Base-by-base conservation (phyloP, 768 basidiomycete species). In the Lyophyllum shimeji region DNA sequence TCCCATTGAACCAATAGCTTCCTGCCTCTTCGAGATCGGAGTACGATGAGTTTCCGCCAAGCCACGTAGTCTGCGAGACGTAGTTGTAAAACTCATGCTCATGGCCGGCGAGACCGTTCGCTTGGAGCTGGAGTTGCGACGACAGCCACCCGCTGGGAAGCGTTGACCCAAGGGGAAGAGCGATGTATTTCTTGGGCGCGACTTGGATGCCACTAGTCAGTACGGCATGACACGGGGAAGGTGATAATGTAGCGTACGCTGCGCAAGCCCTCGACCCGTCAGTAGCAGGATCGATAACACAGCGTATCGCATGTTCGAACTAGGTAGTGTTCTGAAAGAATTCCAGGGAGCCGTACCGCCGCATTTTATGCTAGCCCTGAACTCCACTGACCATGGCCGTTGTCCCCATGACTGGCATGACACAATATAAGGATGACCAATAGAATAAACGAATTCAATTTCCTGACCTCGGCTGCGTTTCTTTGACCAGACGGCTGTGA, bases 1-100 rank as follows among this genome's bases (percentile, higher is more conserved):
- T 52, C n/a, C 51, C 51, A 29, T 52, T 52, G 51, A 79, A 82
- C 80, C 79, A 80, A 61, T 82, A 82, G 65, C 78, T 80, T 46
- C 79, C 79, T 56, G 79, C 74, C 67, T 74, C 74, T 63, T 76
- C 74, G 27, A 74, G 64, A 42, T 61, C 70, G 33, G 74, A 76
- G 56, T 76, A 76, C 13, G 50, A 62, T 7, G 73, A 70, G n/a
- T 52, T 63, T 7, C 74, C 74, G 20, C 74, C 74, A 17, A 67
- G 62, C 74, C 74, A 76, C 53, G 74, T 72, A 1, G 72, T 76
- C 49, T 73, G 64, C 1, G 72, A 61, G 17, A 74, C 71, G 27
- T 74, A 74, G 52, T 69, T 48, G 58, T 76, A 76, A 56, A 76
- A 76, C 56, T 76, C 72, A 51, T 76, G 74, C 53, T 73, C 66